These are phyloP conservation scores for Zymoseptoria ardabiliae DNA, from an alignment of 2,329 filamentous ascomycete species.

Conservation along the genomic window DNA sequence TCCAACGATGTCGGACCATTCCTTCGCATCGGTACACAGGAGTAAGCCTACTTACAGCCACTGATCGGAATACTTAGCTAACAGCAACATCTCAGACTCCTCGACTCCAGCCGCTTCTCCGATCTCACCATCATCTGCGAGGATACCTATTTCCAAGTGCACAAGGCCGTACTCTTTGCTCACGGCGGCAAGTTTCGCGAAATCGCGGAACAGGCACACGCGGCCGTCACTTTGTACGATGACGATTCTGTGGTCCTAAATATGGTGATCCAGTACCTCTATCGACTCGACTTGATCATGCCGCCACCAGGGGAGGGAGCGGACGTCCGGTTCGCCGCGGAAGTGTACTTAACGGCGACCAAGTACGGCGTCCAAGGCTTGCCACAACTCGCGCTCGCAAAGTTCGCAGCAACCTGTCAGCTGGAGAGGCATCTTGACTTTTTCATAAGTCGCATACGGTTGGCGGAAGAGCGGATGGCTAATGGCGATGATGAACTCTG, in stretches of 20 bases:
- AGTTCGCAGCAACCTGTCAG: neutral
- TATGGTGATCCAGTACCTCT: neutral
- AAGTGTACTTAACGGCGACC: neutral
- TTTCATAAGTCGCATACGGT: neutral
- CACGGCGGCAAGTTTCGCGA: conserved; percentile 38
- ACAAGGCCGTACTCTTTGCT: conserved; percentile 36
- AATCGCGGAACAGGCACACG: conserved; percentile 9
- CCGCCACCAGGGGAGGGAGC: too few relatives aligned
- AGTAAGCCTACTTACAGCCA: too few relatives aligned
- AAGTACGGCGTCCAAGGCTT: neutral
- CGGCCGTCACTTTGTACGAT: neutral
- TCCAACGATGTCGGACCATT: neutral
- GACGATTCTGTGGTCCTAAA: neutral
- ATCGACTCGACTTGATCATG: neutral
- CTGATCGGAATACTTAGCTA: too few relatives aligned
- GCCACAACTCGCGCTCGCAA: neutral
- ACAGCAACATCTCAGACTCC: conserved; percentile 2
- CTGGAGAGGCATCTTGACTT: neutral
- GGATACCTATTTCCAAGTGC: conserved; percentile 33
- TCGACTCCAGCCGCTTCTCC: conserved; percentile 27
- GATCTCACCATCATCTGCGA: conserved; percentile 38
- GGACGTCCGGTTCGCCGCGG: neutral
- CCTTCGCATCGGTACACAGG: neutral
- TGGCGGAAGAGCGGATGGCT: neutral
- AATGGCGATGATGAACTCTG: neutral